Evolutionary conservation across 2,329 filamentous ascomycete genomes (phyloP), one percentile per base, ranked within the genome.

Genomic region (Teratosphaeriaceae sp.): DNA sequence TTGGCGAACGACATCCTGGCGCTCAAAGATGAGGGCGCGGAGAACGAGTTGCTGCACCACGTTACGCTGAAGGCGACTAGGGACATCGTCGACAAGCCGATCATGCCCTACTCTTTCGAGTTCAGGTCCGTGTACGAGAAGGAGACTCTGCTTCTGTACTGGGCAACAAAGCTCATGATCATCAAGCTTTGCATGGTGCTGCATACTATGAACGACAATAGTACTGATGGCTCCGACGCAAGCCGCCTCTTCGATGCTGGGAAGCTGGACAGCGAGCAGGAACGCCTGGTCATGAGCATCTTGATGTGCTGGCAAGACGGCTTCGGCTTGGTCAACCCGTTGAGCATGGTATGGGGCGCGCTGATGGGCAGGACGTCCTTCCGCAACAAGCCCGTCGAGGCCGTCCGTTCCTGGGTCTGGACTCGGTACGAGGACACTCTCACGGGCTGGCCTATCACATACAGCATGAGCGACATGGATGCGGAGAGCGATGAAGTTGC

Each of bases 291-390:
- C 2, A 30, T 36, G 15, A 24, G 15, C 9, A 42, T 42, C 40
- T 13, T 42, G 20, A 35, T 36, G 31, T 35, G 19, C 31, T 42
- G 40, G 31, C 30, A 42, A 26, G 30, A 42, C 19, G 40, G 40
- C 7, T 20, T 35, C 21, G 30, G 30, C 9, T 30, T 36, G 7
- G 40, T 30, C 6, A 42, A 42, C 16, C 24, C 30, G 3, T 15
- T 42, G 3, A 24, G 30, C 24, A 42, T 36, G 31, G 21, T 42
- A 3, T 42, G 31, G 40, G 40, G 30, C 2, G 29, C 40, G 9
- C 15, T 42, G 30, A 42, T 42, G 29, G 38, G 29, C 38, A 41
- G 16, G 18, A 22, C 3, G 8, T 20, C 16, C 5, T 41, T 41
- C 27, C 26, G 38, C 6, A 27, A 27, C 29, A 41, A 23, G 19